phyloP scores from a whole-genome alignment of 495 filamentous ascomycete genomes.

The Aspergillus affinis region DNA sequence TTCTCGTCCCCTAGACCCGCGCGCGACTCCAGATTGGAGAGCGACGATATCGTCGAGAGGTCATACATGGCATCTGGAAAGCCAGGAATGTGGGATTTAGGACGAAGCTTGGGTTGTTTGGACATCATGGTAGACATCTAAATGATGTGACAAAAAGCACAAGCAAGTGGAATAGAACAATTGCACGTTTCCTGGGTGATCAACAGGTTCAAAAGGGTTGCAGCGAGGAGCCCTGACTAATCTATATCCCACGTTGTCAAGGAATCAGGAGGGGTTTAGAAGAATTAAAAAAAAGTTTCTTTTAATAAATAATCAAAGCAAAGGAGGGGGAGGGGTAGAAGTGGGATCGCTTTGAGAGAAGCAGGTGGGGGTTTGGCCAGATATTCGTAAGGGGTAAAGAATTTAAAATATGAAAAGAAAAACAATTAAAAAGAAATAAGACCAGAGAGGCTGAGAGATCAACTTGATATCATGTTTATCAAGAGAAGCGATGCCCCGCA shows the following conservation, averaged over 20 bases:
- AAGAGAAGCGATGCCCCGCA: conserved; percentile 25
- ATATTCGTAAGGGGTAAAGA: conserved; percentile 13
- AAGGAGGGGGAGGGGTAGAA: conserved; percentile 25
- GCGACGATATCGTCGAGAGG: conserved; percentile 31
- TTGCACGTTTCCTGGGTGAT: conserved; percentile 6
- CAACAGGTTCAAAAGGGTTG: conserved; percentile 8
- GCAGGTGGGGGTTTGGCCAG: conserved; percentile 15
- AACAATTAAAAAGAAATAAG: not conserved
- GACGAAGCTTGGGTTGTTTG: conserved; percentile 44
- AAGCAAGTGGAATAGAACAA: conserved; percentile 9
- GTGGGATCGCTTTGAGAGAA: conserved; percentile 13
- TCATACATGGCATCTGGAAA: conserved; percentile 41
- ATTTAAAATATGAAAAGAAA: too few species aligned
- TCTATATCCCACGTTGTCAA: conserved; percentile 8
- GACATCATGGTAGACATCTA: conserved; percentile 30
- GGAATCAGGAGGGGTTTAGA: not conserved
- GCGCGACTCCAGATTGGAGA: conserved; percentile 36
- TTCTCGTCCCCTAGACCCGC: conserved; percentile 37
- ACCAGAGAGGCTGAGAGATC: conserved; percentile 19
- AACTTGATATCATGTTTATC: conserved; percentile 24
- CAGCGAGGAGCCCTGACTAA: conserved; percentile 13
- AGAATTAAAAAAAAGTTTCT: not conserved
- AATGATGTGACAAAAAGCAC: conserved; percentile 3
- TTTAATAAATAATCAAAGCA: not conserved
- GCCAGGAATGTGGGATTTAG: conserved; percentile 39